Percentiles rank a stretch among this genome's conserved stretches.
These are phyloP conservation scores for Neurospora pannonica DNA, from an alignment of 495 filamentous ascomycete species.

Conservation along the genomic window DNA sequence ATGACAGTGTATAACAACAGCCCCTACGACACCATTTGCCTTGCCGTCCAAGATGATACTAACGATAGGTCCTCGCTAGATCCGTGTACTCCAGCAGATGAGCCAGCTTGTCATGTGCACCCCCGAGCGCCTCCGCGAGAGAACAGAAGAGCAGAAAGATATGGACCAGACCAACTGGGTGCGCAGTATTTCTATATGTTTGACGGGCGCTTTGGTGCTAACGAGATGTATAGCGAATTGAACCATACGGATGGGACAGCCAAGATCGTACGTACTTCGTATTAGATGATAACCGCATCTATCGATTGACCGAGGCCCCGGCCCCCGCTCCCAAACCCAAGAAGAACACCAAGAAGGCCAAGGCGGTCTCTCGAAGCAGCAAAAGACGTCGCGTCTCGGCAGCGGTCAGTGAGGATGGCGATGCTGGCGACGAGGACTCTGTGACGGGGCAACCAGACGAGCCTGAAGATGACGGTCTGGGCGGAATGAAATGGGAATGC, in stretches of 20 bases:
- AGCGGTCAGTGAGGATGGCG: conserved; percentile 44
- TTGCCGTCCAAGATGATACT: not conserved
- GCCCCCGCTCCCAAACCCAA: conserved; percentile 57
- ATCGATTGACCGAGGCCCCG: conserved; percentile 67
- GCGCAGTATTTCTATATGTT: conserved; percentile 18
- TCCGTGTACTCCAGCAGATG: conserved; percentile 83
- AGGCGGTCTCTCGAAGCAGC: conserved; percentile 54
- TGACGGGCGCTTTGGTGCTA: not conserved
- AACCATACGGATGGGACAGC: conserved; percentile 80
- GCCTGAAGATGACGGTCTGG: conserved; percentile 51
- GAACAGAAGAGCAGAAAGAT: conserved; percentile 74
- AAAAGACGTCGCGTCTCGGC: conserved; percentile 64
- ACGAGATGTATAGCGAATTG: conserved; percentile 62
- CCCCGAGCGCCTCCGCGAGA: conserved; percentile 74
- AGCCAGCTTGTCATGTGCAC: conserved; percentile 85
- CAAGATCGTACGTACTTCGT: conserved; percentile 81
- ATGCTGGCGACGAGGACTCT: conserved; percentile 37
- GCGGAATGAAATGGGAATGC: conserved; percentile 81
- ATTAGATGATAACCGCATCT: conserved; percentile 88
- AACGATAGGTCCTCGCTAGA: conserved; percentile 23
- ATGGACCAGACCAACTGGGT: conserved; percentile 80
- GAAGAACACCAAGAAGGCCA: conserved; percentile 65
- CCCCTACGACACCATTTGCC: not conserved
- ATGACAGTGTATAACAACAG: not conserved
- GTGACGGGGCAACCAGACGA: conserved; percentile 26